Evolutionary conservation across 345 rosid genomes (phyloP), one percentile per base, ranked within the genome.

Genomic region (Microthlaspi erraticum): DNA sequence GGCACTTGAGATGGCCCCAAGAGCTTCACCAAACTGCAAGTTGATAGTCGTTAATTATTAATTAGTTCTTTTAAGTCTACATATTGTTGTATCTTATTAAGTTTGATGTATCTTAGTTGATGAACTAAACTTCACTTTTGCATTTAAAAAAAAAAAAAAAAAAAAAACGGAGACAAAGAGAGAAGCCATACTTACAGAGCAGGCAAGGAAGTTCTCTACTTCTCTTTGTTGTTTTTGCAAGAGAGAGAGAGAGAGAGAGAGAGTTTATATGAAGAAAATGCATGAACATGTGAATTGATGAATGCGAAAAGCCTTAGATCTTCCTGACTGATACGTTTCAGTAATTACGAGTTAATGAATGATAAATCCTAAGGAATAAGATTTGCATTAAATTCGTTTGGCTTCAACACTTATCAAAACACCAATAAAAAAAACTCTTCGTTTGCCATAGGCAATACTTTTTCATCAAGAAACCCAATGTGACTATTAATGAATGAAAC

Each of bases 211-310:
- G 12, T 9, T 3, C 11, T 9, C 41, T 37, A n/a, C n/a, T n/a
- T n/a, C n/a, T n/a, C n/a, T n/a, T 37, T 37, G 41, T n/a, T 10
- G 41, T 9, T 37, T 3, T 2, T 37, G 41, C 41, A 37, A 37
- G 41, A 37, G 41, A 37, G 1, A n/a, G n/a, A n/a, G n/a, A n/a
- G n/a, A n/a, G n/a, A n/a, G n/a, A n/a, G n/a, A n/a, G n/a, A 34
- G n/a, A n/a, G n/a, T n/a, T n/a, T 34, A 34, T 34, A 37, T 37
- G 41, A 37, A 37, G 49, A n/a, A 44, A 45, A 45, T 45, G 51
- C 51, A 45, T 45, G 23, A 11, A 45, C 8, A 20, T 17, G 10
- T 45, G 8, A 16, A 45, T 45, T 16, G 20, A 45, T 2, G 43
- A 39, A 39, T 39, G 14, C 13, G 11, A 11, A 3, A 3, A 45